Evolutionary conservation across 2,329 filamentous ascomycete species (phyloP).

Genomic region (Cladosporium sp.): DNA sequence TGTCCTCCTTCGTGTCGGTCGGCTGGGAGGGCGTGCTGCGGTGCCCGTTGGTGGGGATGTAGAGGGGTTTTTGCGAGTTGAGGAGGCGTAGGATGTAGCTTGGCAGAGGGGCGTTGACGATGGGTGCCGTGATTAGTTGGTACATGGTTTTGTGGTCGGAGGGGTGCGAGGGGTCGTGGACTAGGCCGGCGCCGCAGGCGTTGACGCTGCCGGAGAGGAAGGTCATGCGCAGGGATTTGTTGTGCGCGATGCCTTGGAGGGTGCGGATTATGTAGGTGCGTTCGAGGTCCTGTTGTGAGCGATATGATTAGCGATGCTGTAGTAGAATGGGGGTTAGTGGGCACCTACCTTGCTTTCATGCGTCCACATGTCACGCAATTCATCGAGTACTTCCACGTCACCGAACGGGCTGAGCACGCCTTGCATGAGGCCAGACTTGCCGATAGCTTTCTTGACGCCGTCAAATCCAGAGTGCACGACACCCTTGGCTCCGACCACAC

Average conservation of each 20-base stretch:
- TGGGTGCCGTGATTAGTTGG: slow-evolving; percentile 87
- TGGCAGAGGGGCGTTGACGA: slow-evolving; percentile 83
- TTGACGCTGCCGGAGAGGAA: slow-evolving; percentile 93
- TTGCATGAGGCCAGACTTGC: slow-evolving; percentile 93
- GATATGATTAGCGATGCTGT: not conserved
- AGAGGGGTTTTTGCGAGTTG: slow-evolving; percentile 91
- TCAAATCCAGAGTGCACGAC: slow-evolving; percentile 90
- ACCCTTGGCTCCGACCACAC: slow-evolving; percentile 91
- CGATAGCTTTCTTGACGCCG: slow-evolving; percentile 92
- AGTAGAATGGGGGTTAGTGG: slow-evolving; percentile 5
- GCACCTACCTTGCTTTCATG: slow-evolving; percentile 77
- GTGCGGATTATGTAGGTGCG: slow-evolving; percentile 95
- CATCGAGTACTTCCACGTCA: slow-evolving; percentile 90
- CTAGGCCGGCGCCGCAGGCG: slow-evolving; percentile 82
- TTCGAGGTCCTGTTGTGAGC: slow-evolving; percentile 67
- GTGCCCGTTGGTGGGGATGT: slow-evolving; percentile 85
- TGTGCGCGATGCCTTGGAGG: slow-evolving; percentile 88
- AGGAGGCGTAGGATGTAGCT: slow-evolving; percentile 88
- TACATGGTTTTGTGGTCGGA: slow-evolving; percentile 99
- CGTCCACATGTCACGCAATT: slow-evolving; percentile 95
- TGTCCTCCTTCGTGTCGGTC: slow-evolving; percentile 96
- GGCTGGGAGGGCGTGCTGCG: slow-evolving; percentile 50
- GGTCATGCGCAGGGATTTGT: slow-evolving; percentile 94
- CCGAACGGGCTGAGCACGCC: slow-evolving; percentile 94
- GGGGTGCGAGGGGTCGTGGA: slow-evolving; percentile 89